Conservation (phyloP, 1,284 basidiomycete genomes). For the Filobasidium uniguttulatum region DNA sequence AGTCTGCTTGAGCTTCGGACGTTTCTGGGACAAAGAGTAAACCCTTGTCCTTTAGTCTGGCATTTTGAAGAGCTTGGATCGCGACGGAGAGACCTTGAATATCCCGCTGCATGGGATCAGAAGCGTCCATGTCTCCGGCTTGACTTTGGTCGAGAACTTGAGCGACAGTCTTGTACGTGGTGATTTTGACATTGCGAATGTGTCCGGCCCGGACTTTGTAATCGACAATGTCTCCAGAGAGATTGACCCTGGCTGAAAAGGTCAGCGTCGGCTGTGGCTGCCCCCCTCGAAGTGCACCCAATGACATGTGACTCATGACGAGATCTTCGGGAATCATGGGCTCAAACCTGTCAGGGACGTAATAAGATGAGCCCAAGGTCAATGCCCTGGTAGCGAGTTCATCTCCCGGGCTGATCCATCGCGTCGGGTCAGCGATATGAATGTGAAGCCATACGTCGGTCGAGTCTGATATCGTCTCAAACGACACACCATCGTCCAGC, state of each 20-base stretch:
- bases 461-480: conserved; percentile 51
- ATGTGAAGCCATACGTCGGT: conserved; percentile 70
- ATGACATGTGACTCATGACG: conserved; percentile 42
- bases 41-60: conserved; percentile 22
- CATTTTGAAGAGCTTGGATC: conserved; percentile 22
- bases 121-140: background rate
- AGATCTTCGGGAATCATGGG: conserved; percentile 52
- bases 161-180: conserved; percentile 62
- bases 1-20: background rate
- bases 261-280: conserved; percentile 48
- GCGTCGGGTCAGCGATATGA: conserved; percentile 87
- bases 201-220: conserved; percentile 55
- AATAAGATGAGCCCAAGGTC: conserved; percentile 44
- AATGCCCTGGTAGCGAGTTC: conserved; percentile 47
- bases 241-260: conserved; percentile 63
- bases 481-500: conserved; percentile 84
- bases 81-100: conserved; percentile 38
- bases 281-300: conserved; percentile 41
- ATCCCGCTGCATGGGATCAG: conserved; percentile 28
- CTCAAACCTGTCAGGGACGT: conserved; percentile 51
- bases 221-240: conserved; percentile 54
- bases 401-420: conserved; percentile 58
- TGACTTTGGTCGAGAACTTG: conserved; percentile 8
- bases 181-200: conserved; percentile 52
- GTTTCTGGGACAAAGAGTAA: conserved; percentile 16